Base-by-base conservation (phyloP, 1,284 basidiomycete genomes). In the Violaceomyces palustris region DNA sequence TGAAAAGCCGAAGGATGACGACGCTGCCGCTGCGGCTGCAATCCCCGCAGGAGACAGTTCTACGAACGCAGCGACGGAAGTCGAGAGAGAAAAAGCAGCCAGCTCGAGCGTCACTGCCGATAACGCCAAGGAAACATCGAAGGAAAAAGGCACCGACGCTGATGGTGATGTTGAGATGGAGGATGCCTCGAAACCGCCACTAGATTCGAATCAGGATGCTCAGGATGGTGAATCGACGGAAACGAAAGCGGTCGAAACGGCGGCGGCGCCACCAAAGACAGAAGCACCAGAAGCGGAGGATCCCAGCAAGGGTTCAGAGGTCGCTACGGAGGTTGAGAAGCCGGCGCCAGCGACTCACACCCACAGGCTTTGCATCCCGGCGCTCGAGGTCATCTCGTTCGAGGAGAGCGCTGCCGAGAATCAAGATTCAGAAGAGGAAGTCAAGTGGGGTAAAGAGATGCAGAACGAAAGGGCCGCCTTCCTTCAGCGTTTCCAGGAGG, bases 391-490 rank as follows among this genome's bases (percentile, higher is more conserved):
- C 1, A 54, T 64, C 30, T 21, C 47, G 1, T 29, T 19, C 6
- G 62, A 61, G 17, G 47, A 58, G 21, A 55, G 57, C 21, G 51
- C 54, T 6, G 30, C 28, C n/a, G 69, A 72, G 46, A 70, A 72
- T 31, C 37, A 53, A 7, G 68, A 72, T 28, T 56, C 66, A 1
- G 56, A 58, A n/a, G 68, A 72, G 19, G 69, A 72, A 43, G 47
- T 65, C 35, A 44, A 40, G 14, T 72, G 65, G 66, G 69, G 67
- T 5, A 58, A 60, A 33, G 54, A 62, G 45, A 69, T 71, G 67
- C 64, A 64, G 32, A 53, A 55, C 1, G 63, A 68, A 41, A 56
- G 69, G 1, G 46, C 53, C 0, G 59, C 61, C 4, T 72, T 72
- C 52, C 46, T 72, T 4, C 48, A 64, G 17, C 58, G 62, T 19